Base-by-base conservation (phyloP, 345 rosid genomes). In the Heritiera fomes region DNA sequence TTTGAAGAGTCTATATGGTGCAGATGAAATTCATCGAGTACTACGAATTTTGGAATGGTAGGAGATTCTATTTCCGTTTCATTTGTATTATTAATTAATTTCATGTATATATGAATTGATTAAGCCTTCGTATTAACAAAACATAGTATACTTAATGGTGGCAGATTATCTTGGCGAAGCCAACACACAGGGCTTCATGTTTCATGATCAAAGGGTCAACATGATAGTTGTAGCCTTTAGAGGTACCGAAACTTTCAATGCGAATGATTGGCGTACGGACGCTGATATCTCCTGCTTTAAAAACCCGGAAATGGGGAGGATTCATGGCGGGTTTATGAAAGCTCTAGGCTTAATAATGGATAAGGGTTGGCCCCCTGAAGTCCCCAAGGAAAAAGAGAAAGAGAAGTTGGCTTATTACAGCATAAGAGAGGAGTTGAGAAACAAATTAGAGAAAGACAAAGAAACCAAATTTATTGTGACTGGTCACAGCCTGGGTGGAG, bases 401-500 rank as follows among this genome's bases (percentile, higher is more conserved):
- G 66, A 77, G 11, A 83, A 76, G 34, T 79, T 86, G 38, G 98
- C 96, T 75, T 93, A 89, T 61, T 91, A 91, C 65, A 41, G 83
- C 18, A 71, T 90, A 7, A 84, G 93, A 71, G 80, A 85, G 8
- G 75, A 80, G n/a, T 80, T 93, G 74, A 85, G 73, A 34, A 65
- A 78, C 38, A 55, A 78, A 47, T 12, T 88, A 73, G 47, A 32
- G 20, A 56, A 59, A 45, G 74, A 88, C 47, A 71, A 79, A 8
- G 70, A 61, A 60, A 79, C 88, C 28, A 90, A 89, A 78, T 89
- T 87, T 71, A 79, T 93, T 15, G 72, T 91, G 71, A 89, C 93
- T 0, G 96, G 93, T 6, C 94, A 93, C 77, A 93, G 94, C 73
- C 73, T 90, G 6, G 98, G 96, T 0, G 98, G 91, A 6, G 92